These are phyloP conservation scores for Microdochium trichocladiopsis DNA, from an alignment of 2,329 filamentous ascomycete genomes.

Conservation along the genomic window DNA sequence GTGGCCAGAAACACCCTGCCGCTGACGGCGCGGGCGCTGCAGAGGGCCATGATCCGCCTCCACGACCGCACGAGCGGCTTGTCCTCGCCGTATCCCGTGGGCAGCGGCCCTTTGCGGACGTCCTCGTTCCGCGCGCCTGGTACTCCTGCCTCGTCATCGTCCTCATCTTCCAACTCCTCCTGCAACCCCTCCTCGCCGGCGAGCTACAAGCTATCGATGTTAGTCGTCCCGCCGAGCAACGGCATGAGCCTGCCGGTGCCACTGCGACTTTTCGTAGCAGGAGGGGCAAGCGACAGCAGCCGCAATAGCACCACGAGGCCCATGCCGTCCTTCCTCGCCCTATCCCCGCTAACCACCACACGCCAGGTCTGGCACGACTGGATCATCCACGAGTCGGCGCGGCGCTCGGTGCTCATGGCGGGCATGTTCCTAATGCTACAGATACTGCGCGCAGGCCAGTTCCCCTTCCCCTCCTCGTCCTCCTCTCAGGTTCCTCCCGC, in stretches of 20 bases:
- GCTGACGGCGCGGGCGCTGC: neutral
- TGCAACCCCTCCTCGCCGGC: neutral
- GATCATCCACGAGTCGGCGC: neutral
- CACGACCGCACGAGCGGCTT: neutral
- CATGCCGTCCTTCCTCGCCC: neutral
- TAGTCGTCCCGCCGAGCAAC: neutral
- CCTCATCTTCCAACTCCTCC: neutral
- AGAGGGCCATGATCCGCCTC: neutral
- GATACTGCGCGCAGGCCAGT: neutral
- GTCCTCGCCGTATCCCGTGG: neutral
- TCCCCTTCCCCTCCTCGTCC: neutral
- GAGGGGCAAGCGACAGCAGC: neutral
- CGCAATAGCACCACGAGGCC: neutral
- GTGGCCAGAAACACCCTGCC: neutral
- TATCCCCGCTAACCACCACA: neutral
- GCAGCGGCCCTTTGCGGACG: neutral
- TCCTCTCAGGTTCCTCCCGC: neutral
- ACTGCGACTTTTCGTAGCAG: neutral
- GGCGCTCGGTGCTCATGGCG: neutral
- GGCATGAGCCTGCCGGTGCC: neutral
- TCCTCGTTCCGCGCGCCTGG: neutral
- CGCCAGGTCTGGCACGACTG: neutral
- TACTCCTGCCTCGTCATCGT: neutral
- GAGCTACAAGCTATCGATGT: neutral
- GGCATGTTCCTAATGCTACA: neutral